phyloP scores from a whole-genome alignment of 2,329 filamentous ascomycete species.

The Chaetomium sp. region DNA sequence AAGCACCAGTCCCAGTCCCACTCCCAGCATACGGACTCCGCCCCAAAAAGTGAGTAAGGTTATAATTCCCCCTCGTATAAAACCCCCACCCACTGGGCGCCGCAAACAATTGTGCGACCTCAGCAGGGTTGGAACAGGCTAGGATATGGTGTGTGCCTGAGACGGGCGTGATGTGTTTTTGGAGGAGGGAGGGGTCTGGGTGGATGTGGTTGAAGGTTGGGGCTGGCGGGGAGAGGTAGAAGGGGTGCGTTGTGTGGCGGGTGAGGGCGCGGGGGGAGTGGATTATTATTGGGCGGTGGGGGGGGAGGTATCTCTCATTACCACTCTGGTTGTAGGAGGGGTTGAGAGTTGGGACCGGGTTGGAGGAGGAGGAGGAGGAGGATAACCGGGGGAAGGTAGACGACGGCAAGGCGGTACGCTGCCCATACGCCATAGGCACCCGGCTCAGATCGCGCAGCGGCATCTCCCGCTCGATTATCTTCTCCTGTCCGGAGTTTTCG shows the following conservation, averaged over 20 bases:
- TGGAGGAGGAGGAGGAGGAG: not conserved
- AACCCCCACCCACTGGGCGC: not conserved
- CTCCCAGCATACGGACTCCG: not conserved
- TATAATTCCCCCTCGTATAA: constrained; percentile 21
- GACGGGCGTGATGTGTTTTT: not conserved
- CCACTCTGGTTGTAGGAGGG: too few relatives aligned
- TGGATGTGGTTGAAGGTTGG: too few relatives aligned
- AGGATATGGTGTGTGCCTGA: constrained; percentile 7
- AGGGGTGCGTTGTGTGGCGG: too few relatives aligned
- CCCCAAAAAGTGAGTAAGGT: constrained; percentile 18
- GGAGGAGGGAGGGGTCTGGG: not conserved
- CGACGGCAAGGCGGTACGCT: not conserved
- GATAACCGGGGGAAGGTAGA: not conserved
- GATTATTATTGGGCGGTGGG: too few relatives aligned
- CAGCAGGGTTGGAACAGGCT: constrained; percentile 14
- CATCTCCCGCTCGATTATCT: not conserved
- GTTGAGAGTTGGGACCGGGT: not conserved
- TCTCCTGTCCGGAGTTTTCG: not conserved
- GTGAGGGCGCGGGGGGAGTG: too few relatives aligned
- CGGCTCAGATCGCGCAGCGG: too few relatives aligned
- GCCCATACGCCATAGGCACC: too few relatives aligned
- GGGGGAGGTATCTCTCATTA: too few relatives aligned
- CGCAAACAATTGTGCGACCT: not conserved
- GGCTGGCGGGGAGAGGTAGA: too few relatives aligned
- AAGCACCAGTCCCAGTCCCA: not conserved